A percentile compares a stretch with the other conserved stretches of the same genome.
Conservation (phyloP, 192 early-diverging fungal species). For the Coemansia sp. region DNA sequence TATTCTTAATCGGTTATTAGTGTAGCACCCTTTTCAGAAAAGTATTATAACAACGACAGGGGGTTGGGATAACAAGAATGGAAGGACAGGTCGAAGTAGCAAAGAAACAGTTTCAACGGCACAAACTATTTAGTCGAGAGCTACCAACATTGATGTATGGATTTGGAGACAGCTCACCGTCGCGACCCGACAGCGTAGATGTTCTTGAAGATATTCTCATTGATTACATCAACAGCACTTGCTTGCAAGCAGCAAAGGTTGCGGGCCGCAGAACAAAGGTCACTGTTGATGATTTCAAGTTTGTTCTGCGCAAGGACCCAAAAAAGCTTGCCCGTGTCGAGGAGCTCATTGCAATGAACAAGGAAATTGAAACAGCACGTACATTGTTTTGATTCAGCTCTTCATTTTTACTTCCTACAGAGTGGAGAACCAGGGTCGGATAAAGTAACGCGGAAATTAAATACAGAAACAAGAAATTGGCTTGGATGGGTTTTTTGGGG, state of each 20-base stretch:
- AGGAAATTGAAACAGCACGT: slow-evolving; percentile 48
- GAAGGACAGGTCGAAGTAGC: slow-evolving; percentile 41
- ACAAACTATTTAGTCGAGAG: slow-evolving; percentile 46
- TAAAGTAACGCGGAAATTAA: too few relatives aligned
- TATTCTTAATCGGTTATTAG: too few relatives aligned
- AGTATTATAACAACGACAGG: too few relatives aligned
- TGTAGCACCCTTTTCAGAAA: too few relatives aligned
- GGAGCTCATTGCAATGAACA: slow-evolving; percentile 51
- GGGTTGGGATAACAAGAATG: slow-evolving; percentile 10
- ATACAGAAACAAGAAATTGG: too few relatives aligned
- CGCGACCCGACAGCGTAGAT: slow-evolving; percentile 41
- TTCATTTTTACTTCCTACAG: too few relatives aligned
- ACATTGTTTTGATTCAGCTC: slow-evolving; percentile 18
- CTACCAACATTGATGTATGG: slow-evolving; percentile 49
- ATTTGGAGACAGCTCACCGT: slow-evolving; percentile 38
- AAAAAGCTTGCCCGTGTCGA: slow-evolving; percentile 53
- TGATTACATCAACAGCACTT: slow-evolving; percentile 48
- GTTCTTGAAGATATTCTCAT: slow-evolving; percentile 52
- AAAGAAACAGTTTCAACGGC: slow-evolving; percentile 48
- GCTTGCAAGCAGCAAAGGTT: slow-evolving; percentile 40
- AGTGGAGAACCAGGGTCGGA: too few relatives aligned
- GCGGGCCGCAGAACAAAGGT: slow-evolving; percentile 30
- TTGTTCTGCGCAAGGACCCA: slow-evolving; percentile 50
- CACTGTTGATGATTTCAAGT: slow-evolving; percentile 48
- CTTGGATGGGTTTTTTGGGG: too few relatives aligned